Evolutionary conservation across 2,329 filamentous ascomycete species (phyloP).

Genomic region (Rhinocladiella similis): DNA sequence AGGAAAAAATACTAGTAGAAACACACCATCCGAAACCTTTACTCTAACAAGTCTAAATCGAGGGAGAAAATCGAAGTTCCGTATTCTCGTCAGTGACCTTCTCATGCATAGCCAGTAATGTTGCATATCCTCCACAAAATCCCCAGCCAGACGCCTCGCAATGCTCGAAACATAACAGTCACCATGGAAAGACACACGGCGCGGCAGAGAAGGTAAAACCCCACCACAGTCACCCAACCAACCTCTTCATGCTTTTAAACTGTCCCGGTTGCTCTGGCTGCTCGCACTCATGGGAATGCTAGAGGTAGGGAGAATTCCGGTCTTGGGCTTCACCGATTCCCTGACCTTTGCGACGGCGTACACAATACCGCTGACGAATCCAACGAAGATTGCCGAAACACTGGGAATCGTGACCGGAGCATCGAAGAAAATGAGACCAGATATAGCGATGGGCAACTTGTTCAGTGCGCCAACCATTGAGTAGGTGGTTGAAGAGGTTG

Average conservation of each 20-base stretch:
- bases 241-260: slow-evolving; percentile 63
- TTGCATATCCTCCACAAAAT: background rate
- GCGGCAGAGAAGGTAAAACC: background rate
- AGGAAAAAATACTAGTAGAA: background rate
- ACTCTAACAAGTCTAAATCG: background rate
- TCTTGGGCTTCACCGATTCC: slow-evolving; percentile 68
- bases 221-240: background rate
- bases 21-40: background rate
- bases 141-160: slow-evolving; percentile 8
- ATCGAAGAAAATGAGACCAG: slow-evolving; percentile 91
- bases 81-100: background rate
- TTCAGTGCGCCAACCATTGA: slow-evolving; percentile 98
- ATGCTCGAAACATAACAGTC: slow-evolving; percentile 5
- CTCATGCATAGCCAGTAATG: background rate
- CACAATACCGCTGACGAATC: slow-evolving; percentile 88
- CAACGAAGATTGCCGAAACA: slow-evolving; percentile 85
- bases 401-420: slow-evolving; percentile 90
- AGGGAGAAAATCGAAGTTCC: background rate
- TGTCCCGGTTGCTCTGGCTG: slow-evolving; percentile 85
- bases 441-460: slow-evolving; percentile 93
- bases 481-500: slow-evolving; percentile 96
- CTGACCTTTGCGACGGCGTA: slow-evolving; percentile 85
- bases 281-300: slow-evolving; percentile 79
- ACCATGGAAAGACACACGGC: background rate
- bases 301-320: slow-evolving; percentile 65